phyloP scores from a whole-genome alignment of 2,329 filamentous ascomycete species.

The Colletotrichum brevisporum region DNA sequence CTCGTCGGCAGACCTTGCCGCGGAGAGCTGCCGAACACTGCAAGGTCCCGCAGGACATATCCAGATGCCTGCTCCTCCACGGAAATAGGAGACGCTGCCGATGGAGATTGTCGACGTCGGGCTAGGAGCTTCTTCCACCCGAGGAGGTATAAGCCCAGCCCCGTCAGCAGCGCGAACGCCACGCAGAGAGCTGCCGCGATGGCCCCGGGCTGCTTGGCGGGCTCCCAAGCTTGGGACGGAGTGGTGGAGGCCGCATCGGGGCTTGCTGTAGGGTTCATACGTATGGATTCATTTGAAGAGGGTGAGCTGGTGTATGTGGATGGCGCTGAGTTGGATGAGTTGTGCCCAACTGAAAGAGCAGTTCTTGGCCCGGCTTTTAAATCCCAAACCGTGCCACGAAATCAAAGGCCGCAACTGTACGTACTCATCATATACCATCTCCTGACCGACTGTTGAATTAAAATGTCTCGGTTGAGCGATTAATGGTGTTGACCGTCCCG shows the following conservation, averaged over 20 bases:
- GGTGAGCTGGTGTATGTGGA: neutral
- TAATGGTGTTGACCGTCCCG: constrained; percentile 6
- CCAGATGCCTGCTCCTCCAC: too few species aligned
- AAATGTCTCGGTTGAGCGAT: constrained; percentile 29
- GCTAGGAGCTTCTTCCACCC: constrained; percentile 11
- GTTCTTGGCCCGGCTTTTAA: neutral
- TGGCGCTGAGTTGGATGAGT: neutral
- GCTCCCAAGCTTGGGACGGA: neutral
- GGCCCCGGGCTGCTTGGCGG: neutral
- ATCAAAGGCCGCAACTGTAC: neutral
- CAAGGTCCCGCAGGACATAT: too few species aligned
- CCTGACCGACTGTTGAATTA: constrained; percentile 11
- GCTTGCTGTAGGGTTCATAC: neutral
- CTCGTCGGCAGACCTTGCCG: neutral
- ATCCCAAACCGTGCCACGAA: too few species aligned
- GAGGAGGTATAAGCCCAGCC: constrained; percentile 18
- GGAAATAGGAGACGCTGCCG: too few species aligned
- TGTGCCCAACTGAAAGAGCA: neutral
- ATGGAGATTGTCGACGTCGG: too few species aligned
- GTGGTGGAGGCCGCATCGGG: constrained; percentile 7
- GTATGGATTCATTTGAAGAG: too few species aligned
- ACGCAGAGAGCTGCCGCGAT: constrained; percentile 21
- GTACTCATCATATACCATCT: neutral
- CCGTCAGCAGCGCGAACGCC: constrained; percentile 18
- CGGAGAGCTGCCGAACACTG: too few species aligned